These are phyloP conservation scores for Allomyces arbusculus DNA, from an alignment of 192 early-diverging fungal genomes.

Conservation along the genomic window DNA sequence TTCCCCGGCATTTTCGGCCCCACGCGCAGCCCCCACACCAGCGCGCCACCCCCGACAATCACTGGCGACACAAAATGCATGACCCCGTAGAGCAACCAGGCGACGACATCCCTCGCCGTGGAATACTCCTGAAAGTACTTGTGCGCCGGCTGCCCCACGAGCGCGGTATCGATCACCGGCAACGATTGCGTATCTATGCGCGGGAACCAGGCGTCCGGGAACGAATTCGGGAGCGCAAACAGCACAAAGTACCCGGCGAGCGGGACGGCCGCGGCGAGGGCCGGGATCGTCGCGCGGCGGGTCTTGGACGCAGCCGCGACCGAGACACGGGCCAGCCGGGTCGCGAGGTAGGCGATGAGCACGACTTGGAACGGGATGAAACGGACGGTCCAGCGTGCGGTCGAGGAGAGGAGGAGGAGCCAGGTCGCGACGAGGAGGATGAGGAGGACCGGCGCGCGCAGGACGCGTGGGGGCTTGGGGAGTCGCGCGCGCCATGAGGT, in stretches of 20 bases:
- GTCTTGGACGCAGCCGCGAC: too few relatives aligned
- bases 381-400: too few relatives aligned
- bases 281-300: too few relatives aligned
- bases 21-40: constrained; percentile 17
- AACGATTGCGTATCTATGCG: neutral
- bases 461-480: too few relatives aligned
- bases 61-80: constrained; percentile 46
- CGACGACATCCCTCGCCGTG: constrained; percentile 24
- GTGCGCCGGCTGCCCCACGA: neutral
- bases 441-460: too few relatives aligned
- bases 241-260: neutral
- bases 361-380: too few relatives aligned
- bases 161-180: neutral
- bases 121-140: neutral
- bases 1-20: neutral
- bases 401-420: too few relatives aligned
- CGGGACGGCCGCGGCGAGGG: neutral
- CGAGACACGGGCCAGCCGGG: too few relatives aligned
- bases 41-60: constrained; percentile 22
- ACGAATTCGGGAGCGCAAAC: neutral
- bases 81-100: constrained; percentile 57
- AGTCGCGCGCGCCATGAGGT: too few relatives aligned
- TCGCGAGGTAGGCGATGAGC: too few relatives aligned
- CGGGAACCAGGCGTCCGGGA: neutral
- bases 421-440: too few relatives aligned